These are phyloP conservation scores for Myxozyma geophila DNA, from an alignment of 805 yeast genomes.

Conservation along the genomic window DNA sequence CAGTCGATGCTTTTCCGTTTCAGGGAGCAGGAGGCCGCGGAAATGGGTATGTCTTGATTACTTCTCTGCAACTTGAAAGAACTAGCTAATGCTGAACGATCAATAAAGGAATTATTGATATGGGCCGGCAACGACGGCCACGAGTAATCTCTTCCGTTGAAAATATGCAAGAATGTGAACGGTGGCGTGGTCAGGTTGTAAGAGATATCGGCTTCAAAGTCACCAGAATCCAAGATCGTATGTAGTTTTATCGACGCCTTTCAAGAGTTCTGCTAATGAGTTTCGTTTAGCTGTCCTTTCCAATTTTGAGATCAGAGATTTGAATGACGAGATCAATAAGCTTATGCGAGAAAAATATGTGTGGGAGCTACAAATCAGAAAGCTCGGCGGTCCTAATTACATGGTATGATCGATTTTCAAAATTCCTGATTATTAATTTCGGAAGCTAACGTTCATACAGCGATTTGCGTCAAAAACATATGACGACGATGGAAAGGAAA, in stretches of 20 bases:
- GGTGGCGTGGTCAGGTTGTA: conserved; percentile 66
- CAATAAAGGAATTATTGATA: conserved; percentile 51
- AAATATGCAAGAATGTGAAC: conserved; percentile 66
- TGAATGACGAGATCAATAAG: conserved; percentile 74
- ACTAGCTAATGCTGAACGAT: background rate
- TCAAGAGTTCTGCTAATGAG: background rate
- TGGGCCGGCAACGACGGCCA: conserved; percentile 64
- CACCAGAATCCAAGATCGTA: conserved; percentile 64
- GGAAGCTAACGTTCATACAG: conserved; percentile 6
- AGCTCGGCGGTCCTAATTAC: conserved; percentile 77
- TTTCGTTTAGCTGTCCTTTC: conserved; percentile 48
- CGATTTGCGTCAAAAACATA: conserved; percentile 31
- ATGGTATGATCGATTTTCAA: conserved; percentile 40
- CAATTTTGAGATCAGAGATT: conserved; percentile 68
- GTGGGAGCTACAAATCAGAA: conserved; percentile 77
- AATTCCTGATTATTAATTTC: conserved; percentile 21
- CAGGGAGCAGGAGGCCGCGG: conserved; percentile 64
- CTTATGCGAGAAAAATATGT: conserved; percentile 67
- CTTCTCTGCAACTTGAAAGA: background rate
- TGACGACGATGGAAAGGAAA: conserved; percentile 38
- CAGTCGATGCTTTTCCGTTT: conserved; percentile 69
- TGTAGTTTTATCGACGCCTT: conserved; percentile 29
- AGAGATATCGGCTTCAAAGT: conserved; percentile 66
- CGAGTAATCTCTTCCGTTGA: conserved; percentile 58
- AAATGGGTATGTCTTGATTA: conserved; percentile 49